Base-by-base conservation (phyloP, 2,329 filamentous ascomycete genomes). In the Ceratocystis destructans region DNA sequence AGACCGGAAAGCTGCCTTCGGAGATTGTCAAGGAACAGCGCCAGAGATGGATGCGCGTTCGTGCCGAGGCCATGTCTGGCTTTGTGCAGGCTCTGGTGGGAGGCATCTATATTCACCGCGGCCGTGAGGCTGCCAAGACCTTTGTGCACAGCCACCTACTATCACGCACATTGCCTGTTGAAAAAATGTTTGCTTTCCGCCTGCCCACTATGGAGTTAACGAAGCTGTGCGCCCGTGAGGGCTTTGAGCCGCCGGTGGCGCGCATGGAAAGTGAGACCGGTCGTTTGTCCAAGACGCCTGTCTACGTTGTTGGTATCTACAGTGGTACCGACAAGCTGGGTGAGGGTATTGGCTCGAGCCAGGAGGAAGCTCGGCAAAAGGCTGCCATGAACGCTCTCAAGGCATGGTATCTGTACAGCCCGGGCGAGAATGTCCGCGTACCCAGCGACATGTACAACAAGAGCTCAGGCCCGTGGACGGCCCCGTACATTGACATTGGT, bases 381-480 rank as follows among this genome's bases (percentile, higher is more conserved):
- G 94, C 94, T 22, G 85, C 89, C 46, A 92, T 95, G 72, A 87
- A 88, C 69, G 87, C 91, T 20, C 80, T 99, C 73, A 96, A 96
- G 80, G 82, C 87, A 5, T 99, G 94, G 94, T 99, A 99, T 76
- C 80, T 99, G 64, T 99, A 99, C 79, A 92, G 87, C 74, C 93
- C 94, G 33, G 79, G 82, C 66, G 77, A 80, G 71, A 77, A 83
- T 69, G 82, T 85, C 62, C 80, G 82, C 67, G 79, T 90, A 69
- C 87, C 87, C 28, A 89, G 87, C 73, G 85, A 89, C 69, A 87
- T 83, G 78, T 80, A 88, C 70, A 79, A 81, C 65, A 79, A 83
- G 69, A 81, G 79, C 61, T 83, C 84, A 55, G 77, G 77, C 71
- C 79, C 82, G 4, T 90, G 86, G 86, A 82, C 82, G 75, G 83